Percentiles rank a stretch among this genome's conserved stretches.
phyloP scores from a whole-genome alignment of 768 basidiomycete species.

The Suillus ampliporus region DNA sequence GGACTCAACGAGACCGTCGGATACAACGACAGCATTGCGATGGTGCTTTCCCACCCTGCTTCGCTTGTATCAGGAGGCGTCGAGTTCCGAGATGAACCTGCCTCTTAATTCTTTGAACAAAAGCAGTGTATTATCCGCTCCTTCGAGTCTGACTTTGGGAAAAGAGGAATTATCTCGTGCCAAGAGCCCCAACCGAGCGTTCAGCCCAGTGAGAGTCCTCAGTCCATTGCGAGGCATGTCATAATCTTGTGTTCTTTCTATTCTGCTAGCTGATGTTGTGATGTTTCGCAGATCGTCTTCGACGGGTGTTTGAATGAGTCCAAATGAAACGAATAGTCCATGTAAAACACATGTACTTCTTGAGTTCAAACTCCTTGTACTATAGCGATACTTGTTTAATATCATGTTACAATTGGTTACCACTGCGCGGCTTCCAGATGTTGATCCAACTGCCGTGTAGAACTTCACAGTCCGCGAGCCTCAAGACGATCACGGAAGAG shows the following conservation, averaged over 20 bases:
- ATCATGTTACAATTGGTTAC: background rate
- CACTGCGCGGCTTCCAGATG: background rate
- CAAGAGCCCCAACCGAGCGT: constrained; percentile 26
- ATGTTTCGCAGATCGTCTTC: constrained; percentile 29
- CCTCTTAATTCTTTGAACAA: constrained; percentile 2
- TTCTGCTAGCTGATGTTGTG: constrained; percentile 11
- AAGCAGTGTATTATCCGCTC: background rate
- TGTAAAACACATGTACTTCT: background rate
- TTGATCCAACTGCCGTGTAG: too few species aligned
- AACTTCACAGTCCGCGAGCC: too few species aligned
- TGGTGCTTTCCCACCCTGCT: constrained; percentile 32
- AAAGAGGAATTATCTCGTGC: constrained; percentile 5
- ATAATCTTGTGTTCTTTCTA: constrained; percentile 21
- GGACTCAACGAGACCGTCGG: constrained; percentile 5
- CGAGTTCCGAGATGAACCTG: constrained; percentile 13
- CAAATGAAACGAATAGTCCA: background rate
- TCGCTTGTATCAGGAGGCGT: constrained; percentile 17
- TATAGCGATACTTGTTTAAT: background rate
- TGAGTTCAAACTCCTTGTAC: background rate
- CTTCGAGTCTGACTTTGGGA: constrained; percentile 9
- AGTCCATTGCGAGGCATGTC: constrained; percentile 41
- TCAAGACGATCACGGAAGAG: too few species aligned
- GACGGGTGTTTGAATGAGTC: constrained; percentile 25
- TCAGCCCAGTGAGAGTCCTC: constrained; percentile 26
- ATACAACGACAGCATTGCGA: constrained; percentile 21